Percentiles rank a stretch among this genome's conserved stretches.
Conservation (phyloP, 495 filamentous ascomycete species). For the Neurospora sp. region DNA sequence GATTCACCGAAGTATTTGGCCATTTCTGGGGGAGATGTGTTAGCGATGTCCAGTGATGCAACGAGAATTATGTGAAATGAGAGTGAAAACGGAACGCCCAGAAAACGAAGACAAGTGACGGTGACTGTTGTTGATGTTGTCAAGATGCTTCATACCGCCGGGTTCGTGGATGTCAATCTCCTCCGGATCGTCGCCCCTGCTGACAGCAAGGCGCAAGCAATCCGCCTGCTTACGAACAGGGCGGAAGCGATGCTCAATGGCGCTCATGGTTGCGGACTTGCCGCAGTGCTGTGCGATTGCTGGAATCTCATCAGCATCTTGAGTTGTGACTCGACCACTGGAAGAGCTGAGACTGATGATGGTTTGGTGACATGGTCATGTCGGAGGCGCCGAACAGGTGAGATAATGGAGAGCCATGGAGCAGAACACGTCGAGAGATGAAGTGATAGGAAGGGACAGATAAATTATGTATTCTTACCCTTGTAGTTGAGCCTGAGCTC, state of each 20-base stretch:
- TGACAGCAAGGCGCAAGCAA: slow-evolving; percentile 39
- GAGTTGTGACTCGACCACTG: slow-evolving; percentile 1
- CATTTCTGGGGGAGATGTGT: slow-evolving; percentile 22
- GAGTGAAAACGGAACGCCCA: background rate
- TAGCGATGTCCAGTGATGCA: background rate
- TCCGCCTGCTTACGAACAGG: slow-evolving; percentile 26
- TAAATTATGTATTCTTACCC: slow-evolving; percentile 27
- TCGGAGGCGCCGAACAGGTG: background rate
- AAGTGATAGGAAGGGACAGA: background rate
- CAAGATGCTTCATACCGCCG: slow-evolving; percentile 4
- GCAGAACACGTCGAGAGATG: slow-evolving; percentile 4
- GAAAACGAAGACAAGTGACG: background rate
- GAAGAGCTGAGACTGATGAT: background rate
- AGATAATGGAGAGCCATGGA: background rate
- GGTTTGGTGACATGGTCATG: background rate
- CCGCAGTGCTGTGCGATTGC: slow-evolving; percentile 24
- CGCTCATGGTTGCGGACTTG: slow-evolving; percentile 20
- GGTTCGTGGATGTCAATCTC: slow-evolving; percentile 4
- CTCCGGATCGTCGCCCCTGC: slow-evolving; percentile 26
- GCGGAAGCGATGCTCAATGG: slow-evolving; percentile 37
- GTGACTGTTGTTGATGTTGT: background rate
- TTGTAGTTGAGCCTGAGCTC: slow-evolving; percentile 36
- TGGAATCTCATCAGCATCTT: slow-evolving; percentile 9
- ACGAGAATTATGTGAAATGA: background rate
- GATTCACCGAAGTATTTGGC: slow-evolving; percentile 34